Evolutionary conservation across 169 alveolate genomes (phyloP).

Genomic region (Plasmodium vinckei): DNA sequence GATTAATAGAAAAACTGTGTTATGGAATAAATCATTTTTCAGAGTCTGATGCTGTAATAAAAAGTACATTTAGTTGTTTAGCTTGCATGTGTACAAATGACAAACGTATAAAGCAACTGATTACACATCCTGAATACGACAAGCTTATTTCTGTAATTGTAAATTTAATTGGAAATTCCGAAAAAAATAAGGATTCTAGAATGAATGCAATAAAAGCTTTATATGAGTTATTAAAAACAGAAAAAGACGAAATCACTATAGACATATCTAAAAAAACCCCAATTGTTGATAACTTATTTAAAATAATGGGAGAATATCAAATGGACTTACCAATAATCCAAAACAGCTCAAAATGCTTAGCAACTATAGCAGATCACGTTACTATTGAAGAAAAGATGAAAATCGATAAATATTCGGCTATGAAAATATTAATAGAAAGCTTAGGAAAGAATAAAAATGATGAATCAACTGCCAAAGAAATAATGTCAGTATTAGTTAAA

Average conservation of each 20-base stretch:
- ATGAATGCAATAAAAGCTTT: slow-evolving; percentile 82
- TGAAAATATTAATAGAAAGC: slow-evolving; percentile 81
- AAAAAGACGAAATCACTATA: slow-evolving; percentile 77
- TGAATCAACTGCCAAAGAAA: slow-evolving; percentile 80
- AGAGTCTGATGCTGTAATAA: slow-evolving; percentile 87
- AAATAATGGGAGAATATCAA: slow-evolving; percentile 80
- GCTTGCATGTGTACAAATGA: slow-evolving; percentile 92
- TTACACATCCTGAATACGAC: slow-evolving; percentile 88
- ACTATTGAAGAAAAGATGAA: slow-evolving; percentile 60
- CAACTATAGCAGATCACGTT: slow-evolving; percentile 76
- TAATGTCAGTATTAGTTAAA: slow-evolving; percentile 82
- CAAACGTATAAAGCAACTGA: slow-evolving; percentile 86
- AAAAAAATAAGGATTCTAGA: slow-evolving; percentile 48
- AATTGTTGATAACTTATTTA: slow-evolving; percentile 75
- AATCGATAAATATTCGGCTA: slow-evolving; percentile 78
- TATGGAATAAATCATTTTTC: slow-evolving; percentile 87
- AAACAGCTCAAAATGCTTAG: slow-evolving; percentile 77
- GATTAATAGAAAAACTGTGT: slow-evolving; percentile 87
- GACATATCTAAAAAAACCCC: slow-evolving; percentile 78
- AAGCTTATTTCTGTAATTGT: slow-evolving; percentile 76
- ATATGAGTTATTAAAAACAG: slow-evolving; percentile 83
- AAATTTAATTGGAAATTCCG: slow-evolving; percentile 59
- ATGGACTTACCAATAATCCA: slow-evolving; percentile 78
- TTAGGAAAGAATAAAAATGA: slow-evolving; percentile 85
- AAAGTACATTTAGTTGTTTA: slow-evolving; percentile 90